Conservation (phyloP, 2,329 filamentous ascomycete genomes). For the Metarhizium humberi region DNA sequence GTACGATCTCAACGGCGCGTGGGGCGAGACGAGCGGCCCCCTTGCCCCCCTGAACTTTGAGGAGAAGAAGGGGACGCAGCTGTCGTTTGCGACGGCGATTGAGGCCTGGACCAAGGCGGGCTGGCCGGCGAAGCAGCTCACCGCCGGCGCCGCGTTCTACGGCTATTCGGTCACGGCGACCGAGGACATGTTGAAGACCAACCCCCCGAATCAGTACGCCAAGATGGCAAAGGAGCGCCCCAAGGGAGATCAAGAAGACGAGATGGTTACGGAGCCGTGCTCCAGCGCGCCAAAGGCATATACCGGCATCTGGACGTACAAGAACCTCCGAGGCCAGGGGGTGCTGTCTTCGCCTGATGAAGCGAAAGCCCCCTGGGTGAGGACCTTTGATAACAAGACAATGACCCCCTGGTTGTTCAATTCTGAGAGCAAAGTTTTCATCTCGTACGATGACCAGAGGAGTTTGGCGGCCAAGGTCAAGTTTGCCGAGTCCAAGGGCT, state of each 20-base stretch:
- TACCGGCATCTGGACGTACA: not conserved
- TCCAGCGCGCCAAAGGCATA: not conserved
- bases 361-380: conserved; percentile 6
- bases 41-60: conserved; percentile 6
- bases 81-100: conserved; percentile 4
- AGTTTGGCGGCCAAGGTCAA: conserved; percentile 8
- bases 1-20: conserved; percentile 8
- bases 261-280: not conserved
- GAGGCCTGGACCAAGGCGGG: conserved; percentile 4
- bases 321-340: not conserved
- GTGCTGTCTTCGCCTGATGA: not conserved
- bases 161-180: conserved; percentile 2
- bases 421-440: conserved; percentile 1
- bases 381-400: conserved; percentile 2
- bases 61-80: conserved; percentile 1
- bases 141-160: conserved; percentile 6
- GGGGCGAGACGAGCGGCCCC: conserved; percentile 3
- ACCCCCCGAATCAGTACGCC: not conserved
- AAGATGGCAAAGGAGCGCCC: not conserved
- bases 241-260: not conserved
- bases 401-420: conserved; percentile 9
- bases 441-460: conserved; percentile 10
- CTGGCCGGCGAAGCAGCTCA: conserved; percentile 5
- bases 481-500: conserved; percentile 5
- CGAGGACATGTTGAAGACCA: not conserved